Conservation (phyloP, 805 yeast genomes). For the Hanseniaspora jakobsenii region DNA sequence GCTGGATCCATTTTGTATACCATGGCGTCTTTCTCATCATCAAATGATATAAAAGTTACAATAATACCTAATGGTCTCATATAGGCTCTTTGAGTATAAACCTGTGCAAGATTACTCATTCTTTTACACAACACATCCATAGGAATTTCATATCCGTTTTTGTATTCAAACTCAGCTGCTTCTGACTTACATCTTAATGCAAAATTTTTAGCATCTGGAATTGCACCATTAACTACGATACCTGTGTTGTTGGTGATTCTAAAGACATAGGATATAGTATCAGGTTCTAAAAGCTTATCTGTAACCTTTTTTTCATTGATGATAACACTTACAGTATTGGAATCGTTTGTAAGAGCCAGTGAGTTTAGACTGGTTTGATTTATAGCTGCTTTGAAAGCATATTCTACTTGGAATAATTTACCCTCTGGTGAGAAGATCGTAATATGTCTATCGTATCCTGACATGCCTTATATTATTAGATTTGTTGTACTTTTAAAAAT, state of each 20-base stretch:
- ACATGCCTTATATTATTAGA: no score
- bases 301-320: conserved; percentile 94
- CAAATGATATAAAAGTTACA: conserved; percentile 73
- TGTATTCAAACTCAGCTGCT: conserved; percentile 88
- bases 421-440: conserved; percentile 98
- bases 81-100: conserved; percentile 94
- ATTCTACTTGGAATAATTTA: conserved; percentile 91
- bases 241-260: conserved; percentile 72
- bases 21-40: conserved; percentile 81
- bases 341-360: conserved; percentile 75
- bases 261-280: conserved; percentile 77
- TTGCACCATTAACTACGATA: conserved; percentile 85
- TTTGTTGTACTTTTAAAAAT: no score
- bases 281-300: conserved; percentile 80
- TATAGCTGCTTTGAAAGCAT: conserved; percentile 85
- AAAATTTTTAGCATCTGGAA: conserved; percentile 87
- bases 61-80: conserved; percentile 98
- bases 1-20: conserved; percentile 94
- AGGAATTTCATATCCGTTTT: conserved; percentile 95
- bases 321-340: conserved; percentile 54
- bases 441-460: conserved; percentile 98
- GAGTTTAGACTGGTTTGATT: conserved; percentile 86
- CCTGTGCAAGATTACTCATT: conserved; percentile 89
- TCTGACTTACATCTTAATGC: conserved; percentile 88
- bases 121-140: conserved; percentile 84